These are phyloP conservation scores for Hansenula anomala DNA, from an alignment of 1,139 yeast species.

Conservation along the genomic window DNA sequence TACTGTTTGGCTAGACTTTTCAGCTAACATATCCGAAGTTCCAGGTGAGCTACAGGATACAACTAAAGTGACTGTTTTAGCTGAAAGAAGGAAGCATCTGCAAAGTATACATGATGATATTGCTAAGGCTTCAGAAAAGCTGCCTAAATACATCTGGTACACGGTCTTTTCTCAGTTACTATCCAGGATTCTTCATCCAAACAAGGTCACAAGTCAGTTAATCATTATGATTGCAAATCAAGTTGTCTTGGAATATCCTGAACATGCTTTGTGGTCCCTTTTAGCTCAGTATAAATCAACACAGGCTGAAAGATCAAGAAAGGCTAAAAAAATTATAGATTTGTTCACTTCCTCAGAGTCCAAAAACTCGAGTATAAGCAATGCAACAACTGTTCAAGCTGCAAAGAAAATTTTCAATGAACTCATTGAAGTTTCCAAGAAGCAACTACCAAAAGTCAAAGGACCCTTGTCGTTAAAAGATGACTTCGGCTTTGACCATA, in stretches of 20 bases:
- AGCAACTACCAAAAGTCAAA: slow-evolving; percentile 25
- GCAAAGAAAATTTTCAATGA: slow-evolving; percentile 27
- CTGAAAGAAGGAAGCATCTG: slow-evolving; percentile 35
- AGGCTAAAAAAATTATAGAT: slow-evolving; percentile 45
- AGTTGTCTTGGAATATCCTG: slow-evolving; percentile 65
- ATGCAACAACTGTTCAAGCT: slow-evolving; percentile 14
- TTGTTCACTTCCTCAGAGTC: slow-evolving; percentile 15
- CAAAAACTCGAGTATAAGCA: slow-evolving; percentile 8
- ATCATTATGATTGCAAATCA: slow-evolving; percentile 52
- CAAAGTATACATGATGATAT: slow-evolving; percentile 50
- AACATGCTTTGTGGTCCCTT: slow-evolving; percentile 81
- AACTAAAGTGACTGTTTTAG: slow-evolving; percentile 19
- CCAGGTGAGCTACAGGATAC: slow-evolving; percentile 13
- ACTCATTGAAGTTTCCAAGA: slow-evolving; percentile 28
- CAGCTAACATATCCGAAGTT: slow-evolving; percentile 30
- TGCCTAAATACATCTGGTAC: slow-evolving; percentile 72
- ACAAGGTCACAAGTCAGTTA: slow-evolving; percentile 50
- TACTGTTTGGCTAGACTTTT: slow-evolving; percentile 89
- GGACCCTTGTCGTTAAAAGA: slow-evolving; percentile 32
- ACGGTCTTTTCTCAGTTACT: slow-evolving; percentile 82
- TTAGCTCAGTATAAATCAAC: slow-evolving; percentile 70
- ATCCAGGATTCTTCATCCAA: slow-evolving; percentile 70
- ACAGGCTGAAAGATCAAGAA: slow-evolving; percentile 49
- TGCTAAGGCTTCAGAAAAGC: slow-evolving; percentile 36
- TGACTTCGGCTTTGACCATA: slow-evolving; percentile 45